phyloP scores from a whole-genome alignment of 441 rosid genomes.

The Adansonia gregorii region DNA sequence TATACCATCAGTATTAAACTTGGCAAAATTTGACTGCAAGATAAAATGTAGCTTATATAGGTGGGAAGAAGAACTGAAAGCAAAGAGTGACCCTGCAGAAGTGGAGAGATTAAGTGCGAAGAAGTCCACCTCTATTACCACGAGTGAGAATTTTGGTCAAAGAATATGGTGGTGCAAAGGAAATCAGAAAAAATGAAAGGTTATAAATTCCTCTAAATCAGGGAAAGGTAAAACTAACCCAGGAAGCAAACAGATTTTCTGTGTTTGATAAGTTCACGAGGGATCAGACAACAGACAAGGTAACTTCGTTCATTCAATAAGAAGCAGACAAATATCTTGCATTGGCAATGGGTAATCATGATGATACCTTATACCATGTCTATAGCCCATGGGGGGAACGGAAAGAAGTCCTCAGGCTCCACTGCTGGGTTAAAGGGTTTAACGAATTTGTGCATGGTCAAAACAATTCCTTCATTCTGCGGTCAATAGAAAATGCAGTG shows the following conservation, averaged over 20 bases:
- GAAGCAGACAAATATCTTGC: background rate
- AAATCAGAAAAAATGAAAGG: background rate
- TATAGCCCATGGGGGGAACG: background rate
- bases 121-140: background rate
- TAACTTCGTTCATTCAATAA: background rate
- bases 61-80: background rate
- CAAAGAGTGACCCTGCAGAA: background rate
- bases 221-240: background rate
- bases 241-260: background rate
- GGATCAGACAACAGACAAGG: background rate
- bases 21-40: background rate
- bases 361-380: background rate
- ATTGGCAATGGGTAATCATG: background rate
- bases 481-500: background rate
- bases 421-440: background rate
- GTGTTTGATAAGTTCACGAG: background rate
- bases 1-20: background rate
- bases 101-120: background rate
- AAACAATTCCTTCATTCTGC: background rate
- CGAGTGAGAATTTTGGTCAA: background rate
- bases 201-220: background rate
- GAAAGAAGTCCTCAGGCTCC: background rate
- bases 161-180: background rate
- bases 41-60: background rate
- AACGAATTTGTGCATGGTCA: background rate